Evolutionary conservation across 805 yeast genomes (phyloP), one percentile per base, ranked within the genome.

Genomic region (Cyberlindnera euphorbiae): DNA sequence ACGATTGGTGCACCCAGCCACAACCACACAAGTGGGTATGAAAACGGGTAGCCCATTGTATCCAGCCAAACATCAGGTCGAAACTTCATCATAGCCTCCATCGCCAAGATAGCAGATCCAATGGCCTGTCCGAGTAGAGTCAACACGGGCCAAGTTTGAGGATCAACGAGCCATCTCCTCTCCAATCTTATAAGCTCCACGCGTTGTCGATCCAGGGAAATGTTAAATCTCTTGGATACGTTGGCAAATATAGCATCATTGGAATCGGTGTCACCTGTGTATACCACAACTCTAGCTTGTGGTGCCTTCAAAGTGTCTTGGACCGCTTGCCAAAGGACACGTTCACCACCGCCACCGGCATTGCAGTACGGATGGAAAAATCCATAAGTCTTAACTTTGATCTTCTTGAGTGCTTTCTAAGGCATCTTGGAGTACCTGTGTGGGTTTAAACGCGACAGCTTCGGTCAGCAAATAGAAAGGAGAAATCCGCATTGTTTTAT

Each of bases 321-420:
- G 6, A 90, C 85, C 0, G 96, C 96, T 37, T 85, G 88, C 98
- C 98, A 93, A 27, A 93, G 65, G 1, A 93, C 98, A 38, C 90
- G 75, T 56, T 93, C 99, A 17, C 99, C 99, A 21, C 99, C 99
- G 14, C 99, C 99, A 30, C 95, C 96, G 26, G 96, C 94, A 56
- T 84, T 85, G 45, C 96, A 88, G 50, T 81, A 84, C 0, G 98
- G 98, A 61, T 93, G 99, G 65, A 93, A 88, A 53, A 83, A 89
- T 6, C 97, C 99, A 55, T 67, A 81, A 9, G 86, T 58, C 26
- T 41, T 44, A 24, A 7, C 17, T 8, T n/a, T 24, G 23, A 17
- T 13, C 32, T 18, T 33, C 11, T 29, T 26, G 28, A 22, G 17
- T 9, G 35, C 32, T 27, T 28, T 32, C 22, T 7, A 9, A 19